A percentile compares a stretch with the other conserved stretches of the same genome.
These are phyloP conservation scores for Mrakia blollopis DNA, from an alignment of 768 basidiomycete species.

Conservation along the genomic window DNA sequence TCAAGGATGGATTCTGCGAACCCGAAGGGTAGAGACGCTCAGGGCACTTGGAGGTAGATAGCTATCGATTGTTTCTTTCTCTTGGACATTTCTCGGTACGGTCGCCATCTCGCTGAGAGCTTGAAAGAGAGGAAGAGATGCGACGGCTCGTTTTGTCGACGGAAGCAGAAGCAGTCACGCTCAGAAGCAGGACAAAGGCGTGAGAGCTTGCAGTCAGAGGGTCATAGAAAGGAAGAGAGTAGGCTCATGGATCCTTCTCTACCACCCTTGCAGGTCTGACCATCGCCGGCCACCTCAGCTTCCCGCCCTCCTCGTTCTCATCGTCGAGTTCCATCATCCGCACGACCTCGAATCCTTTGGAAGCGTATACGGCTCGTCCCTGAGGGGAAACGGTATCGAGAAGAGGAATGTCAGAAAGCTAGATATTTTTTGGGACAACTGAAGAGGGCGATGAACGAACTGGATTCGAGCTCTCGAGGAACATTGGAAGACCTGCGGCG, in stretches of 20 bases:
- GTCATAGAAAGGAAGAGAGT: too few relatives aligned
- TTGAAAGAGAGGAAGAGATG: too few relatives aligned
- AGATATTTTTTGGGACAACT: not conserved
- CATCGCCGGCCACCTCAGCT: not conserved
- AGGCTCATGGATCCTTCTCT: not conserved
- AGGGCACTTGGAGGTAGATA: too few relatives aligned
- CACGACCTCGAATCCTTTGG: not conserved
- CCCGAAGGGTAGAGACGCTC: too few relatives aligned
- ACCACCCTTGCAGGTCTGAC: not conserved
- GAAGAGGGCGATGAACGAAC: not conserved
- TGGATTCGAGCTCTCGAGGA: not conserved
- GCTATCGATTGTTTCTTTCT: too few relatives aligned
- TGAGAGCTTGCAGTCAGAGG: too few relatives aligned
- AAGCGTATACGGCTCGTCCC: not conserved
- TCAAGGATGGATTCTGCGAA: too few relatives aligned
- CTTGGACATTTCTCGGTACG: too few relatives aligned
- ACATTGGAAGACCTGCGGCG: not conserved
- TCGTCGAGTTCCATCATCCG: not conserved
- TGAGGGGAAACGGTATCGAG: not conserved
- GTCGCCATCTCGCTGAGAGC: too few relatives aligned
- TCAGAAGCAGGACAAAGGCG: too few relatives aligned
- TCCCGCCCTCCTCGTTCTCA: slow-evolving; percentile 1
- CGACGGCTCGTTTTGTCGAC: too few relatives aligned
- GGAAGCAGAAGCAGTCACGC: too few relatives aligned
- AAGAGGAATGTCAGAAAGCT: not conserved